Evolutionary conservation across 441 rosid genomes (phyloP).

Genomic region (Brassica hybrid): DNA sequence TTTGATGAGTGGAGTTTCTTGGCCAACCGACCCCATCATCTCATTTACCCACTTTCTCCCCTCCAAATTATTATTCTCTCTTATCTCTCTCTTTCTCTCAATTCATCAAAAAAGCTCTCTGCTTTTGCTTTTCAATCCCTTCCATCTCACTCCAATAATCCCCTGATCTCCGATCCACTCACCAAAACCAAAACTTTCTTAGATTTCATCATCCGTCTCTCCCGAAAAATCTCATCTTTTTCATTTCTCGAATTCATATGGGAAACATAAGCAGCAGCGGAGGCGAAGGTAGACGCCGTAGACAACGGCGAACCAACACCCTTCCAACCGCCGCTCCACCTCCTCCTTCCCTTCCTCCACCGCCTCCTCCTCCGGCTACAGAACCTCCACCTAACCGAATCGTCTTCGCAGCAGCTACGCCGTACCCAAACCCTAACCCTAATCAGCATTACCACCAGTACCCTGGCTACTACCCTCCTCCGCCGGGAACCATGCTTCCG

Average conservation of each 20-base stretch:
- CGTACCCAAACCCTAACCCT: conserved; percentile 57
- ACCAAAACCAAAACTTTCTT: background rate
- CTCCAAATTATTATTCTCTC: conserved; percentile 37
- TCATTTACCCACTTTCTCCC: conserved; percentile 35
- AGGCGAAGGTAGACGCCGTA: conserved; percentile 59
- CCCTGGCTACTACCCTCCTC: too few species aligned
- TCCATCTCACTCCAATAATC: conserved; percentile 33
- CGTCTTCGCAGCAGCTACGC: conserved; percentile 87
- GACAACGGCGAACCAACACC: conserved; percentile 53
- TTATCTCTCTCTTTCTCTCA: conserved; percentile 33
- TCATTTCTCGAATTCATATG: conserved; percentile 43
- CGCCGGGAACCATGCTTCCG: too few species aligned
- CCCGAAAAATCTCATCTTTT: conserved; percentile 13
- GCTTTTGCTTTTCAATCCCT: conserved; percentile 25
- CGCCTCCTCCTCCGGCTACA: conserved; percentile 56
- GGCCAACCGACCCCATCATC: conserved; percentile 40
- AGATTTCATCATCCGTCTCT: conserved; percentile 23
- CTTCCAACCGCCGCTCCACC: conserved; percentile 54
- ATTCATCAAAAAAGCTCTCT: conserved; percentile 13
- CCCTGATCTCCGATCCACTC: conserved; percentile 27
- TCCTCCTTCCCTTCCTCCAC: conserved; percentile 47
- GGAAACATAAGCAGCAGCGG: conserved; percentile 70
- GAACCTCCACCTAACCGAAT: conserved; percentile 71
- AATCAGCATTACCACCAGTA: too few species aligned
- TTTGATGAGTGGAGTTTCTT: conserved; percentile 25